These are phyloP conservation scores for Ophiostoma tasmaniense DNA, from an alignment of 2,329 filamentous ascomycete genomes.

Conservation along the genomic window DNA sequence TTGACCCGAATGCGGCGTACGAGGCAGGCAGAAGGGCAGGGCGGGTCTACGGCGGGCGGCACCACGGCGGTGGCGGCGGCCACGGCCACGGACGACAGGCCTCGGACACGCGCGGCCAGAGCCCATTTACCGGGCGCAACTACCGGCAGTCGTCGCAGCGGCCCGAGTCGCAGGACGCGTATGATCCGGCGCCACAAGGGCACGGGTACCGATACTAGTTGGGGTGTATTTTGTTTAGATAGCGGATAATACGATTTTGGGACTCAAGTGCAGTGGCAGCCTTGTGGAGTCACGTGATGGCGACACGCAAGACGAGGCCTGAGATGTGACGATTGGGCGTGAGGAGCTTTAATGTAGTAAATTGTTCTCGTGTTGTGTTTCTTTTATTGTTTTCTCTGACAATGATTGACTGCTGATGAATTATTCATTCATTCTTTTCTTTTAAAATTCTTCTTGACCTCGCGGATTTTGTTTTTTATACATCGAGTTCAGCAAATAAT, in stretches of 20 bases:
- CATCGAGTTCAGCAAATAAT: too few relatives aligned
- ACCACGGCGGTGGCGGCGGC: not conserved
- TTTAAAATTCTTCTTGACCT: too few relatives aligned
- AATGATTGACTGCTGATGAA: too few relatives aligned
- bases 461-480: too few relatives aligned
- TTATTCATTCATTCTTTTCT: too few relatives aligned
- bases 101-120: slow-evolving; percentile 35
- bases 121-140: slow-evolving; percentile 25
- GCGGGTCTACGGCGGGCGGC: slow-evolving; percentile 13
- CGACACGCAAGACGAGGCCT: too few relatives aligned
- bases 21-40: slow-evolving; percentile 28
- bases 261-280: too few relatives aligned
- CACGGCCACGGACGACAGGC: not conserved
- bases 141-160: slow-evolving; percentile 47
- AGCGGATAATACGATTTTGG: not conserved
- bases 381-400: too few relatives aligned
- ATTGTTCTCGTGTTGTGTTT: too few relatives aligned
- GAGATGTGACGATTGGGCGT: too few relatives aligned
- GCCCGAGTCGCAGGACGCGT: slow-evolving; percentile 38
- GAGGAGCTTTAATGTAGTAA: too few relatives aligned
- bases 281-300: too few relatives aligned
- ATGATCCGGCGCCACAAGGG: slow-evolving; percentile 30
- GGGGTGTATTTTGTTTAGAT: not conserved
- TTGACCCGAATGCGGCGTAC: slow-evolving; percentile 48
- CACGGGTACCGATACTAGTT: slow-evolving; percentile 7